Conservation (phyloP, 73 alveolate species). For the Paramecium sonneborni region DNA sequence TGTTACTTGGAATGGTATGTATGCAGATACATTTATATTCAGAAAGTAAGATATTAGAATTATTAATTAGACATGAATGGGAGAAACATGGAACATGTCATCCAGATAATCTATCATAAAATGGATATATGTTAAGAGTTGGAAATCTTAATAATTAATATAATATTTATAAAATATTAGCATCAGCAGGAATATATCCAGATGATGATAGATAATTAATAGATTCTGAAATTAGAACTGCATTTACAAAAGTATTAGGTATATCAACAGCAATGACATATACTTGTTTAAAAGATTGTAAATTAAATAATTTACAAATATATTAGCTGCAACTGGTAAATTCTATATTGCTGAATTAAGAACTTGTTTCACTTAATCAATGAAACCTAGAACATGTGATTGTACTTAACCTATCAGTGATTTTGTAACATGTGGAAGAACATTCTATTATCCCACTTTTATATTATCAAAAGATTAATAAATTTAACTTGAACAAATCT, state of each 20-base stretch:
- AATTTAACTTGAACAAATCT: neutral
- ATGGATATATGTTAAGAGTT: slow-evolving; percentile 1
- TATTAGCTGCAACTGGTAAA: slow-evolving; percentile 1
- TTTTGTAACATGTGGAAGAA: slow-evolving; percentile 32
- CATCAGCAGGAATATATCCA: slow-evolving; percentile 16
- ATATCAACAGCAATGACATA: neutral
- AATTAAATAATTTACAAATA: neutral
- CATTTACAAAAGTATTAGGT: neutral
- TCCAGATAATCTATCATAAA: slow-evolving; percentile 1
- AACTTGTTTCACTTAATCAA: slow-evolving; percentile 9
- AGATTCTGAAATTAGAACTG: neutral
- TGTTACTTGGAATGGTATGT: slow-evolving; percentile 60
- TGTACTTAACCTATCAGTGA: slow-evolving; percentile 5
- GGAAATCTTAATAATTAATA: neutral
- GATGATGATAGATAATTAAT: neutral
- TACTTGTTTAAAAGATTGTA: neutral
- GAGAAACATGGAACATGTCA: slow-evolving; percentile 65
- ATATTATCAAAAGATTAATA: neutral
- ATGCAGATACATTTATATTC: slow-evolving; percentile 37
- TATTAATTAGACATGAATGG: slow-evolving; percentile 44
- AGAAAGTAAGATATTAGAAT: neutral
- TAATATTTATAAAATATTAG: slow-evolving; percentile 34
- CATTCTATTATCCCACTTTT: slow-evolving; percentile 25
- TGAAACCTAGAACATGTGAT: slow-evolving; percentile 43
- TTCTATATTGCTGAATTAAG: slow-evolving; percentile 39